Percentiles rank a stretch among this genome's conserved stretches.
Evolutionary conservation across 257 asterid genomes (phyloP).

Genomic region (Solanum lycopersicoides): DNA sequence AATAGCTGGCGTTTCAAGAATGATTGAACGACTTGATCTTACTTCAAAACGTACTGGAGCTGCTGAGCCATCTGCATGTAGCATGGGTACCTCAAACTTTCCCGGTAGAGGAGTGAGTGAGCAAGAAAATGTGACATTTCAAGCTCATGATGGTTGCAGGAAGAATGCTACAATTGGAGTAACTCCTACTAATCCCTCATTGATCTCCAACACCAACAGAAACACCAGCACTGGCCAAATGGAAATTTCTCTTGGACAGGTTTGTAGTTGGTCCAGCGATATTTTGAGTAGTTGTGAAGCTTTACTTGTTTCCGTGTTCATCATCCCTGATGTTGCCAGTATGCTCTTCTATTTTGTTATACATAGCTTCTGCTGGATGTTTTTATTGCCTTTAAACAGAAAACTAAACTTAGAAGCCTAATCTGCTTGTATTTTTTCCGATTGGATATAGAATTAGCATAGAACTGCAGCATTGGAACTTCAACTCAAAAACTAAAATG

Average conservation of each 20-base stretch:
- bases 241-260: conserved; percentile 20
- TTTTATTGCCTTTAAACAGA: background rate
- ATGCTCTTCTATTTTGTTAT: background rate
- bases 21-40: conserved; percentile 46
- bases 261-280: background rate
- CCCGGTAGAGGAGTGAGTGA: conserved; percentile 10
- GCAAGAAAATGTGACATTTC: conserved; percentile 2
- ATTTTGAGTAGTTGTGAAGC: background rate
- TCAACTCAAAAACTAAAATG: background rate
- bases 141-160: background rate
- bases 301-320: background rate
- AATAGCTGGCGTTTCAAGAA: conserved; percentile 42
- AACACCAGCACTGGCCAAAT: conserved; percentile 4
- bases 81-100: conserved; percentile 14
- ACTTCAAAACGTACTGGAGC: conserved; percentile 29
- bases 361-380: background rate
- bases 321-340: background rate
- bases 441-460: background rate
- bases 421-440: background rate
- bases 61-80: conserved; percentile 16
- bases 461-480: background rate
- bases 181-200: conserved; percentile 10
- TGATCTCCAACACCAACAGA: conserved; percentile 3
- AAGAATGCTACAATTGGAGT: conserved; percentile 4
- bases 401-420: background rate